A percentile compares a stretch with the other conserved stretches of the same genome.
Conservation (phyloP, 129 eudicot species). For the Pseudognaphalium luteoalbum region DNA sequence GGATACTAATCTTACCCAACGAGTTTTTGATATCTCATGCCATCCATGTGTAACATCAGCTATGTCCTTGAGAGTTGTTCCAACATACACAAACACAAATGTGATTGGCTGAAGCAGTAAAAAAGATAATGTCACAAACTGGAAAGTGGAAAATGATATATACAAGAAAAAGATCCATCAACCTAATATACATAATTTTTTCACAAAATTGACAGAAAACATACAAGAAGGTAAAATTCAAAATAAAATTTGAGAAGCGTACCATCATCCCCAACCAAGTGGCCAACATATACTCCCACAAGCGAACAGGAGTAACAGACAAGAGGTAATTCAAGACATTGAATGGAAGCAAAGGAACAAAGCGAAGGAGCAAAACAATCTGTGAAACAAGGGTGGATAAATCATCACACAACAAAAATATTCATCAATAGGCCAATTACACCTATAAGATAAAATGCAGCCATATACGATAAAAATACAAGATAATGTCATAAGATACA, state of each 20-base stretch:
- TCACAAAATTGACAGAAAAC: neutral
- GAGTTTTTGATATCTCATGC: conserved; percentile 76
- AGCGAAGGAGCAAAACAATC: conserved; percentile 94
- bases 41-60: conserved; percentile 98
- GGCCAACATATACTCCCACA: conserved; percentile 88
- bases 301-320: conserved; percentile 89
- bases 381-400: conserved; percentile 31
- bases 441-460: conserved; percentile 1
- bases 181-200: neutral
- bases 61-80: conserved; percentile 92
- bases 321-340: conserved; percentile 88
- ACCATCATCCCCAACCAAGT: conserved; percentile 99
- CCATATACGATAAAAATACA: neutral
- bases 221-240: neutral
- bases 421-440: neutral
- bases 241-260: conserved; percentile 12
- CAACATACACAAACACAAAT: conserved; percentile 75
- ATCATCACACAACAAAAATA: conserved; percentile 13
- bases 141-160: neutral
- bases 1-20: conserved; percentile 57
- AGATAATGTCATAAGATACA: neutral
- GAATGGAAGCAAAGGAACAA: conserved; percentile 94
- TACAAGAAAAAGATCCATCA: neutral
- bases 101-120: conserved; percentile 77
- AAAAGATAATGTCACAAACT: neutral